These are phyloP conservation scores for Kandelia obovata DNA, from an alignment of 345 rosid species.

Conservation along the genomic window DNA sequence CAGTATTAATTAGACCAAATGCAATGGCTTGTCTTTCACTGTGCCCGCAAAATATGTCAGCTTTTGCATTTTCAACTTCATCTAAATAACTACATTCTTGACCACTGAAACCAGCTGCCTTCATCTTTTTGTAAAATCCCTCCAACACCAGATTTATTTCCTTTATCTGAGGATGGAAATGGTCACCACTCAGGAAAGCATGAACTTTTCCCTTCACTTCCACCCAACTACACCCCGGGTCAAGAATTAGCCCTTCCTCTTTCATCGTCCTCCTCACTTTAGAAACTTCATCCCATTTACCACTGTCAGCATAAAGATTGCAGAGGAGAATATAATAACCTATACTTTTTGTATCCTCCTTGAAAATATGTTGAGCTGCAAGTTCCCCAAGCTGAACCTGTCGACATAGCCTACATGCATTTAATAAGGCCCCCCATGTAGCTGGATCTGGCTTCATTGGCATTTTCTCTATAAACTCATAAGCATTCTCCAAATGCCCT, in stretches of 20 bases:
- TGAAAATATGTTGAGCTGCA: slow-evolving; percentile 29
- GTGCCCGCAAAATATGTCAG: slow-evolving; percentile 30
- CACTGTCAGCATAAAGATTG: slow-evolving; percentile 33
- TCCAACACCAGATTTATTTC: slow-evolving; percentile 24
- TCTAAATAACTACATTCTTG: slow-evolving; percentile 16
- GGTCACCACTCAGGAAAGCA: slow-evolving; percentile 31
- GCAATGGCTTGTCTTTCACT: slow-evolving; percentile 31
- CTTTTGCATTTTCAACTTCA: slow-evolving; percentile 18
- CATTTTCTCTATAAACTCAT: slow-evolving; percentile 28
- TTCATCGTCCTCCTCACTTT: slow-evolving; percentile 29
- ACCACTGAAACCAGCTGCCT: slow-evolving; percentile 20
- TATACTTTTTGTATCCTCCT: slow-evolving; percentile 17
- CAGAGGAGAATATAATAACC: slow-evolving; percentile 29
- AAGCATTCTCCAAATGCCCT: slow-evolving; percentile 22
- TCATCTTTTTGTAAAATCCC: slow-evolving; percentile 30
- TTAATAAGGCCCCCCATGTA: slow-evolving; percentile 34
- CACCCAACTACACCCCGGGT: slow-evolving; percentile 37
- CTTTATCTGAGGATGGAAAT: slow-evolving; percentile 26
- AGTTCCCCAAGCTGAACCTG: slow-evolving; percentile 31
- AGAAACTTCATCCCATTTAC: slow-evolving; percentile 30
- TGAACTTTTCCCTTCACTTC: slow-evolving; percentile 33
- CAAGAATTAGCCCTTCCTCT: slow-evolving; percentile 31
- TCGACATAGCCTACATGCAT: slow-evolving; percentile 30
- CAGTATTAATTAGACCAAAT: slow-evolving; percentile 26
- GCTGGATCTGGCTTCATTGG: slow-evolving; percentile 32